Percentiles rank a stretch among this genome's conserved stretches.
phyloP scores from a whole-genome alignment of 2,329 filamentous ascomycete species.

The Triangularia setosa region DNA sequence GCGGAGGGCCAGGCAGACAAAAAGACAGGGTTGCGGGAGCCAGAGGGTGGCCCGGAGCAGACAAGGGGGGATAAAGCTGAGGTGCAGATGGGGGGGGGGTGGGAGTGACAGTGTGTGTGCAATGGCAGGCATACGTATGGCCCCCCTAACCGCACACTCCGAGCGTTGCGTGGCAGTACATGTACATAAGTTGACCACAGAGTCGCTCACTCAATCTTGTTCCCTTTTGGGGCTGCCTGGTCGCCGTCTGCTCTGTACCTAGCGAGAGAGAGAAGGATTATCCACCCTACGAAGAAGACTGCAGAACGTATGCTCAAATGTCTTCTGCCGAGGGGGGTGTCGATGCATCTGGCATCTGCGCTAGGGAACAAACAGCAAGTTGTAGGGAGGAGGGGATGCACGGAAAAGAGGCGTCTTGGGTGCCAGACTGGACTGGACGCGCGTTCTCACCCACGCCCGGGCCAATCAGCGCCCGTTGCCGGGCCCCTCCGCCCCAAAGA shows the following conservation, averaged over 20 bases:
- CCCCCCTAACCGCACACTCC: slow-evolving; percentile 17
- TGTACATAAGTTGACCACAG: not conserved
- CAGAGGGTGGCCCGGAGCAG: slow-evolving; percentile 17
- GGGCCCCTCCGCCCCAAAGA: slow-evolving; percentile 24
- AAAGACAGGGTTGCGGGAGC: slow-evolving; percentile 10
- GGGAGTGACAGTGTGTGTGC: slow-evolving; percentile 15
- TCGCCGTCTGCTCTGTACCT: not conserved
- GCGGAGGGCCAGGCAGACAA: slow-evolving; percentile 8
- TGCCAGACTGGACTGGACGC: slow-evolving; percentile 20
- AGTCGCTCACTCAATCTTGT: not conserved
- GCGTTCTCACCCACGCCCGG: slow-evolving; percentile 20
- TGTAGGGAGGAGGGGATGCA: slow-evolving; percentile 15
- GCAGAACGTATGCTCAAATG: not conserved
- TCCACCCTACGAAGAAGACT: not conserved
- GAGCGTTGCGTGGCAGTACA: slow-evolving; percentile 25
- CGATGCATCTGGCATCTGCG: slow-evolving; percentile 14
- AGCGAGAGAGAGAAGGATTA: not conserved
- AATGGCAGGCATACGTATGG: slow-evolving; percentile 18
- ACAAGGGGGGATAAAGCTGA: slow-evolving; percentile 26
- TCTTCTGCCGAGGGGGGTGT: slow-evolving; percentile 11
- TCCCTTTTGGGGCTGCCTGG: not conserved
- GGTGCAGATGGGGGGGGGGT: slow-evolving; percentile 17
- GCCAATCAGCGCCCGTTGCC: slow-evolving; percentile 19
- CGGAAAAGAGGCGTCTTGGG: slow-evolving; percentile 16
- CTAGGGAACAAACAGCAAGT: slow-evolving; percentile 7